Conservation (phyloP, 2,329 filamentous ascomycete species). For the Pseudocercospora cruenta region DNA sequence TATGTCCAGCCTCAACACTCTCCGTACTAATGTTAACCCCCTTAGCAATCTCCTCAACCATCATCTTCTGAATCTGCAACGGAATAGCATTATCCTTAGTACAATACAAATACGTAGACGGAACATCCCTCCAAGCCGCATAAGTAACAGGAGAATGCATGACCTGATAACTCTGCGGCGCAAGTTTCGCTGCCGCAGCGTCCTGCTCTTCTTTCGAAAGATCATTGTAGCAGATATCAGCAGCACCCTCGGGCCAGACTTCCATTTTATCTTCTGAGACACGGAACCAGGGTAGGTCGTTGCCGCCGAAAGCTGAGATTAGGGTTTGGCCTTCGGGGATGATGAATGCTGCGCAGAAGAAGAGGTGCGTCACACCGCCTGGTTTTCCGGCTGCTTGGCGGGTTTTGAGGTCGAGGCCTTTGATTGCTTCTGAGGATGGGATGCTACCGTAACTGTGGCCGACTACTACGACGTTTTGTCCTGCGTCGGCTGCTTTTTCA, state of each 20-base stretch:
- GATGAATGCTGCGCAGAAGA: conserved; percentile 35
- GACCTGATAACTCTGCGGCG: conserved; percentile 18
- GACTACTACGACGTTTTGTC: conserved; percentile 35
- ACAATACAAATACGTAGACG: conserved; percentile 48
- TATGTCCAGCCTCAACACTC: conserved; percentile 33
- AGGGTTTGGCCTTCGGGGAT: conserved; percentile 26
- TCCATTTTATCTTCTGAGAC: conserved; percentile 20
- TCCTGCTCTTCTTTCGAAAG: conserved; percentile 14
- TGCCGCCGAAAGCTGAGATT: conserved; percentile 23
- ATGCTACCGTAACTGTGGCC: conserved; percentile 40
- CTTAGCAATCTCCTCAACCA: conserved; percentile 35
- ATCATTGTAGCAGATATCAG: conserved; percentile 27
- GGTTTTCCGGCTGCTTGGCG: conserved; percentile 18
- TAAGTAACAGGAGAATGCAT: conserved; percentile 28
- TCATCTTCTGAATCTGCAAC: conserved; percentile 40
- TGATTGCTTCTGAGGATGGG: conserved; percentile 32
- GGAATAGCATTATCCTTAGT: conserved; percentile 45
- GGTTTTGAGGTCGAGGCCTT: conserved; percentile 18
- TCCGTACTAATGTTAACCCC: conserved; percentile 26
- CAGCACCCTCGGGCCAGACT: conserved; percentile 10
- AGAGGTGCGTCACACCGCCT: conserved; percentile 32
- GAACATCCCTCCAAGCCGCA: conserved; percentile 45
- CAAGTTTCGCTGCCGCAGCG: conserved; percentile 13
- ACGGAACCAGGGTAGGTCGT: conserved; percentile 15
- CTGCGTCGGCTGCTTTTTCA: conserved; percentile 25